Conservation (phyloP, 768 basidiomycete species). For the Pleurotus platypus region DNA sequence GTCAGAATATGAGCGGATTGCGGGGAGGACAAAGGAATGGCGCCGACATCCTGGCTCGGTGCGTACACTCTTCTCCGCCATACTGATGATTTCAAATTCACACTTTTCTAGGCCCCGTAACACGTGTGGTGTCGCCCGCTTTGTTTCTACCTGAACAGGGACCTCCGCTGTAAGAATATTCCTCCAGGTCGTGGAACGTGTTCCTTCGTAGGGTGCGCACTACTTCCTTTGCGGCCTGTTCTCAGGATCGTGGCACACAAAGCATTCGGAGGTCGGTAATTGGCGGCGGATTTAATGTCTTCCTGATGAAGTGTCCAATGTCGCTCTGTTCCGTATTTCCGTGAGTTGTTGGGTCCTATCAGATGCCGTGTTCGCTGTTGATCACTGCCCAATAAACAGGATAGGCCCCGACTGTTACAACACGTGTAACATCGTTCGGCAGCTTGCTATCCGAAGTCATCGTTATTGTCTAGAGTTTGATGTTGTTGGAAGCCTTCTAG, state of each 20-base stretch:
- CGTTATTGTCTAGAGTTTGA: too few species aligned
- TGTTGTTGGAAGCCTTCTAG: too few species aligned
- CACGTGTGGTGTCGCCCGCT: conserved; percentile 4
- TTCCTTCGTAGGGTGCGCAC: not conserved
- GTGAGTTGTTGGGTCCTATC: too few species aligned
- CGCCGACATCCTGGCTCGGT: not conserved
- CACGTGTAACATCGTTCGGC: too few species aligned
- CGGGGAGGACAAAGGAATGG: too few species aligned
- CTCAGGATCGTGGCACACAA: not conserved
- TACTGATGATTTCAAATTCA: not conserved
- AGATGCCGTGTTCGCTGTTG: too few species aligned
- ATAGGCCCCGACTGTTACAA: not conserved
- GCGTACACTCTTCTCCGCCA: not conserved
- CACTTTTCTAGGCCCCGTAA: not conserved
- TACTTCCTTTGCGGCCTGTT: not conserved
- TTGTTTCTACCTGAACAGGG: not conserved
- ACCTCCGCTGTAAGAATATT: not conserved
- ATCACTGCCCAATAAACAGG: too few species aligned
- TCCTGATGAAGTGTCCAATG: not conserved
- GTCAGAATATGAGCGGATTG: too few species aligned
- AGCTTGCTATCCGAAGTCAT: too few species aligned
- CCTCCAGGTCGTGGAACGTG: not conserved
- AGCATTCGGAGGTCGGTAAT: not conserved
- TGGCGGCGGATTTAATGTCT: not conserved
- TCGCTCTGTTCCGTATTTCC: not conserved